Evolutionary conservation across 1,284 basidiomycete species (phyloP).

Genomic region (Marasmius sp.): DNA sequence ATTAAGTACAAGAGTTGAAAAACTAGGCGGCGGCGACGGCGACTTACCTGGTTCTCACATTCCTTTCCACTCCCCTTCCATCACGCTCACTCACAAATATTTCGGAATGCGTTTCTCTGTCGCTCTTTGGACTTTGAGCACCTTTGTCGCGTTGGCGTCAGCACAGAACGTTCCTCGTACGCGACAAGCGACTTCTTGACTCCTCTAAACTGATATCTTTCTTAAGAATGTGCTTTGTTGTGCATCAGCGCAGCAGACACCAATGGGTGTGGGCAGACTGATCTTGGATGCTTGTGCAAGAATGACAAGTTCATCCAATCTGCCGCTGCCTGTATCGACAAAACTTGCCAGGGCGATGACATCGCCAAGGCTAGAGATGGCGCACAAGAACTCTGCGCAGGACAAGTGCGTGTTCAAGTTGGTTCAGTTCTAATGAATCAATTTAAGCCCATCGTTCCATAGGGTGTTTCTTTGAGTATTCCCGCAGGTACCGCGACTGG

Average conservation of each 20-base stretch:
- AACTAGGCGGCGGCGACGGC: no score
- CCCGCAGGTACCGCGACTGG: neutral
- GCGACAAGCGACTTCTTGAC: neutral
- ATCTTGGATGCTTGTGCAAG: slow-evolving; percentile 2
- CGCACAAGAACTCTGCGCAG: slow-evolving; percentile 1
- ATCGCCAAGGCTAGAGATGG: neutral
- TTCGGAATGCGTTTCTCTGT: neutral
- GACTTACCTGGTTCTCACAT: no score
- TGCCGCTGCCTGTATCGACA: neutral
- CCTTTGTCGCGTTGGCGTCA: neutral
- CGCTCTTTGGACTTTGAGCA: neutral
- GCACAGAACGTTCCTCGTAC: neutral
- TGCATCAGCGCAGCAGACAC: neutral
- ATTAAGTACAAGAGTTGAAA: no score
- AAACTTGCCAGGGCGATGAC: neutral
- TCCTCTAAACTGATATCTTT: neutral
- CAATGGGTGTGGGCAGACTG: neutral
- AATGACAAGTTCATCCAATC: neutral
- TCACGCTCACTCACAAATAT: neutral
- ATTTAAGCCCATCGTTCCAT: neutral
- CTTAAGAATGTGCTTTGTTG: neutral
- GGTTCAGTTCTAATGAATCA: no score
- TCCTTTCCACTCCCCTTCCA: neutral
- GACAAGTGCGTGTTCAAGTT: neutral
- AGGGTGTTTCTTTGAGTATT: neutral